phyloP scores from a whole-genome alignment of 257 asterid species.

The Buddleja alternifolia region DNA sequence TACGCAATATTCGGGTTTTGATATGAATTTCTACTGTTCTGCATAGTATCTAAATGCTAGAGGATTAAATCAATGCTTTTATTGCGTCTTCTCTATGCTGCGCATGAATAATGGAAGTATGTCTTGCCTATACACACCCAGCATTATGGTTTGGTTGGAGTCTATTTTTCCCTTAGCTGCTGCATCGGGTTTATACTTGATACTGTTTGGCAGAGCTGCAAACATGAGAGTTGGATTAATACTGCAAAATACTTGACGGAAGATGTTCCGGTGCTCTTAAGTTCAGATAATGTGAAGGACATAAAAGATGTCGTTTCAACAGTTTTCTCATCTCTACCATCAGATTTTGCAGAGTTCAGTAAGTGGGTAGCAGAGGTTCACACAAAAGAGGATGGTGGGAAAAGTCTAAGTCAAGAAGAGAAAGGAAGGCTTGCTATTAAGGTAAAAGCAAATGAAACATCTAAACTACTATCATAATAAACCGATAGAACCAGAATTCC shows the following conservation, averaged over 20 bases:
- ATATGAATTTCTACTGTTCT: background rate
- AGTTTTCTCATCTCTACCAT: conserved; percentile 52
- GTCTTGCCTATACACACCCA: too few species aligned
- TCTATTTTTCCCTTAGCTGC: background rate
- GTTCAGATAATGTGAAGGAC: conserved; percentile 46
- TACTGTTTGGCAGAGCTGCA: conserved; percentile 58
- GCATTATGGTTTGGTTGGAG: background rate
- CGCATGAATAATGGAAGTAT: too few species aligned
- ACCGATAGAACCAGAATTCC: too few species aligned
- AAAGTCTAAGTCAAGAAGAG: conserved; percentile 56
- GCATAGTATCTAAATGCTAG: background rate
- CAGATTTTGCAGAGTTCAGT: conserved; percentile 52
- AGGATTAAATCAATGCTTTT: too few species aligned
- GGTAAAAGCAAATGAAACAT: conserved; percentile 36
- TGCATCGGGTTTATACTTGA: conserved; percentile 19
- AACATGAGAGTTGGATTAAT: conserved; percentile 63
- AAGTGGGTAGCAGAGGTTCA: conserved; percentile 67
- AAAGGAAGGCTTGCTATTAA: conserved; percentile 48
- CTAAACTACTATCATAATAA: too few species aligned
- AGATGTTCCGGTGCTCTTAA: conserved; percentile 55
- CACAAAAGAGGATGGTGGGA: conserved; percentile 49
- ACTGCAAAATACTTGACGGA: conserved; percentile 53
- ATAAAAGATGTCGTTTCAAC: conserved; percentile 42
- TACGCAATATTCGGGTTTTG: background rate
- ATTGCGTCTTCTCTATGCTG: too few species aligned